phyloP scores from a whole-genome alignment of 1,139 yeast genomes.

The Hemisphaericaspora lyxosophila region DNA sequence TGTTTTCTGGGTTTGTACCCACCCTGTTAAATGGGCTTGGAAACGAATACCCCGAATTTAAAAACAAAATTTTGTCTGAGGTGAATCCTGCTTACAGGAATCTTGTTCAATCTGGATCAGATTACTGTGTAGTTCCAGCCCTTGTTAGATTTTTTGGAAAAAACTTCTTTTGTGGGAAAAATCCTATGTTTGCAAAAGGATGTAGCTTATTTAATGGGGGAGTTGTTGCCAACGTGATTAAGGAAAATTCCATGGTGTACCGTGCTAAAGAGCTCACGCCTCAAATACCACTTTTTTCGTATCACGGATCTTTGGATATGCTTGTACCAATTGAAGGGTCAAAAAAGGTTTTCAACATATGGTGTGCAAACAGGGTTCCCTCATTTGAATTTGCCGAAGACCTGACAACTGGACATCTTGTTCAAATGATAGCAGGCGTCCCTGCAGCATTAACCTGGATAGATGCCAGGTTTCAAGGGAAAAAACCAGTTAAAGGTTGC shows the following conservation, averaged over 20 bases:
- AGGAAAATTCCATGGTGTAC: conserved; percentile 22
- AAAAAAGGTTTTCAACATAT: conserved; percentile 24
- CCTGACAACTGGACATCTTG: conserved; percentile 26
- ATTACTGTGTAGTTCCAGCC: conserved; percentile 15
- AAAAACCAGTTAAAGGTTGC: conserved; percentile 29
- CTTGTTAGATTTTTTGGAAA: conserved; percentile 14
- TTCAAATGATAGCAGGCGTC: conserved; percentile 26
- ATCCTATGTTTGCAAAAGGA: conserved; percentile 20
- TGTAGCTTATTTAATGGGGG: conserved; percentile 16
- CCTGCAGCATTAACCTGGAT: conserved; percentile 35
- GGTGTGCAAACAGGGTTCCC: conserved; percentile 31
- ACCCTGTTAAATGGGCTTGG: conserved; percentile 28
- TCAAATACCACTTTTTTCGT: conserved; percentile 33
- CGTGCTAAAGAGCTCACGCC: conserved; percentile 21
- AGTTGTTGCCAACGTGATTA: conserved; percentile 17
- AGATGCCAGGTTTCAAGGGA: conserved; percentile 20
- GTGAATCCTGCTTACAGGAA: conserved; percentile 15
- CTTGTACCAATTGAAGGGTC: conserved; percentile 28
- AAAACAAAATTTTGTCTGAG: background rate
- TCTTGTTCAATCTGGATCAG: background rate
- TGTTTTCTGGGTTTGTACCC: conserved; percentile 29
- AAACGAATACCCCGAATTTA: conserved; percentile 25
- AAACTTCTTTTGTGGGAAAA: conserved; percentile 17
- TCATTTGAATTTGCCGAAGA: conserved; percentile 31
- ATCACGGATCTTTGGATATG: conserved; percentile 31